A percentile compares a stretch with the other conserved stretches of the same genome.
Conservation (phyloP, 371 early-diverging fungal genomes). For the Blakeslea trispora region DNA sequence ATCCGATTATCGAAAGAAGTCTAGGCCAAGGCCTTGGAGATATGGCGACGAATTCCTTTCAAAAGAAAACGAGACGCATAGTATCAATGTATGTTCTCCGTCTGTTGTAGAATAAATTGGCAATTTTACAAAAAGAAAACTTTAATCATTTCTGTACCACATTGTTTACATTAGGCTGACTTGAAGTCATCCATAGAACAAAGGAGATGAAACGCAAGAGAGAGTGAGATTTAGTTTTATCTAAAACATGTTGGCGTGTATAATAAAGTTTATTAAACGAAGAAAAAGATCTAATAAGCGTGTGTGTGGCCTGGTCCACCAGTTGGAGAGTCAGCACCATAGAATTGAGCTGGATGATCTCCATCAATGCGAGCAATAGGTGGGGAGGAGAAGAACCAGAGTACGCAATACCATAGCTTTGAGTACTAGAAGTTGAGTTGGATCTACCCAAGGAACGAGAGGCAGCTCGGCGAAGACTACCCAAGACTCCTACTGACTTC, state of each 20-base stretch:
- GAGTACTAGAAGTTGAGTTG: constrained; percentile 18
- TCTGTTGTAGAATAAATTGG: constrained; percentile 8
- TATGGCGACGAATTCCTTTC: constrained; percentile 17
- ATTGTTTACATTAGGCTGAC: constrained; percentile 1
- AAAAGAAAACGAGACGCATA: constrained; percentile 5
- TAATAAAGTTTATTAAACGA: too few species aligned
- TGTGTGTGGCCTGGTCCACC: constrained; percentile 19
- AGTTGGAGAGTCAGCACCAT: constrained; percentile 13
- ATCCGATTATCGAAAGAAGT: constrained; percentile 9
- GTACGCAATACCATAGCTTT: constrained; percentile 33
- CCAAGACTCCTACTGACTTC: constrained; percentile 21
- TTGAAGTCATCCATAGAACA: too few species aligned
- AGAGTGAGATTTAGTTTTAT: not conserved
- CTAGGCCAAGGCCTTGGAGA: constrained; percentile 18
- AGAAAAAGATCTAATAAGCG: constrained; percentile 19
- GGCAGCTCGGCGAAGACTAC: constrained; percentile 32
- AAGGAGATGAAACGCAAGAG: too few species aligned
- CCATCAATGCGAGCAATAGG: constrained; percentile 30
- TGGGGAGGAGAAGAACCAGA: constrained; percentile 21
- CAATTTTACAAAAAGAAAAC: constrained; percentile 2
- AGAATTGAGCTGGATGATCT: constrained; percentile 16
- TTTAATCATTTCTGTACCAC: constrained; percentile 1
- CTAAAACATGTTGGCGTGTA: too few species aligned
- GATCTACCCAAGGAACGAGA: constrained; percentile 22
- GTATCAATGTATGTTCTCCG: constrained; percentile 3